A percentile compares a stretch with the other conserved stretches of the same genome.
Evolutionary conservation across 768 basidiomycete species (phyloP).

Genomic region (Psilocybe cubensis): DNA sequence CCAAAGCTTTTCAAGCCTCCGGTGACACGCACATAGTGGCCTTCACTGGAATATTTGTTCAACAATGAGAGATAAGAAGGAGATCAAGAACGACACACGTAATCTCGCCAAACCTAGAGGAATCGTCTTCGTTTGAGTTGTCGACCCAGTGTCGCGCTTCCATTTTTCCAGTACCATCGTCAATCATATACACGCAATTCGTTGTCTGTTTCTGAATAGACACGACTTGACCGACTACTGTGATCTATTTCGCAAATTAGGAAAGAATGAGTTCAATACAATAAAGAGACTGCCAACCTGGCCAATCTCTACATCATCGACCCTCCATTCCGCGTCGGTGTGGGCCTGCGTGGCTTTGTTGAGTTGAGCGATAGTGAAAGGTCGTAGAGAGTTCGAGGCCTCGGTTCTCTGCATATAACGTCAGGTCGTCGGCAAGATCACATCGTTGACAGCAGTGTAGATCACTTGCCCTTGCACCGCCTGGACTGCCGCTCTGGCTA

Average conservation of each 20-base stretch:
- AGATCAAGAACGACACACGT: conserved; percentile 31
- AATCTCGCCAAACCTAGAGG: conserved; percentile 50
- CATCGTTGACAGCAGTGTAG: background rate
- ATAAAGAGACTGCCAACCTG: conserved; percentile 51
- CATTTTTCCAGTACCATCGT: conserved; percentile 84
- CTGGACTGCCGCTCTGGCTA: conserved; percentile 61
- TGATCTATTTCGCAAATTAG: conserved; percentile 21
- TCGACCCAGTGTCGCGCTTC: conserved; percentile 88
- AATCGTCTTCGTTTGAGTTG: conserved; percentile 57
- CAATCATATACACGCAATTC: conserved; percentile 77
- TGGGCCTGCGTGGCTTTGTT: conserved; percentile 79
- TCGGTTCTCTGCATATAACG: conserved; percentile 35
- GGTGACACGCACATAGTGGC: conserved; percentile 79
- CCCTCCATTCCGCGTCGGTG: conserved; percentile 84
- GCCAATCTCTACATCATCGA: conserved; percentile 81
- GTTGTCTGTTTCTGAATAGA: conserved; percentile 74
- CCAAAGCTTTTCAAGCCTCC: conserved; percentile 84
- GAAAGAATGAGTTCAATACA: background rate
- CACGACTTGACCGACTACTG: conserved; percentile 53
- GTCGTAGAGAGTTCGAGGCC: conserved; percentile 50
- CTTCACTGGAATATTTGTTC: conserved; percentile 52
- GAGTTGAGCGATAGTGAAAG: conserved; percentile 80
- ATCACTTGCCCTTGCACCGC: conserved; percentile 47
- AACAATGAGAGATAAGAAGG: background rate
- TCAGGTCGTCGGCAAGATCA: background rate